phyloP scores from a whole-genome alignment of 352 stramenopile genomes.

The Pythium pyrilobum region DNA sequence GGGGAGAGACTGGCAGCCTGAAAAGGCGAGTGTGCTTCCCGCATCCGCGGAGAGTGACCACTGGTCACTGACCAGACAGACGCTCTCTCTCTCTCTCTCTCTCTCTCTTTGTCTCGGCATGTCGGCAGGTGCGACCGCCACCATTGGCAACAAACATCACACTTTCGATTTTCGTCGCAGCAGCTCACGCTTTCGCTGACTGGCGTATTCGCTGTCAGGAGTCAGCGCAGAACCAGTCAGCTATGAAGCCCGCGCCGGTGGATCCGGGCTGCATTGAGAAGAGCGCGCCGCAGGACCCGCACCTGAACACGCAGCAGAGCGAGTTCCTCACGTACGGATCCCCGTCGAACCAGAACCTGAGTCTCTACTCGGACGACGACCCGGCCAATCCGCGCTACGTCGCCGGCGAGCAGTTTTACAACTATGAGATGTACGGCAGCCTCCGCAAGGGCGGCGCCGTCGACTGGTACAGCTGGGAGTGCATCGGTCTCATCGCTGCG shows the following conservation, averaged over 20 bases:
- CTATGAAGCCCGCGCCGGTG: constrained; percentile 4
- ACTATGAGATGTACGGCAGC: constrained; percentile 64
- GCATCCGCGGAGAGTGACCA: too few relatives aligned
- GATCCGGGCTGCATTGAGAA: background rate
- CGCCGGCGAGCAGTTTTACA: constrained; percentile 66
- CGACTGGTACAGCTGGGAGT: constrained; percentile 52
- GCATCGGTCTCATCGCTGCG: constrained; percentile 48
- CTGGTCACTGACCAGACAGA: too few relatives aligned
- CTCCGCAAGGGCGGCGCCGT: constrained; percentile 57
- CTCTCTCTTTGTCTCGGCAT: too few relatives aligned
- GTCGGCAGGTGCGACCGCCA: too few relatives aligned
- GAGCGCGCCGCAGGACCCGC: constrained; percentile 1
- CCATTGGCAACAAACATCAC: too few relatives aligned
- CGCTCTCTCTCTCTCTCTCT: too few relatives aligned
- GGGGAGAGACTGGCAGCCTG: too few relatives aligned
- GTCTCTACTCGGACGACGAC: constrained; percentile 19
- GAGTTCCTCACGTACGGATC: constrained; percentile 21
- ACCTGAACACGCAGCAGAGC: constrained; percentile 8
- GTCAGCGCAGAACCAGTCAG: too few relatives aligned
- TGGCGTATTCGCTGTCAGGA: background rate
- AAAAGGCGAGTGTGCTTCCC: too few relatives aligned
- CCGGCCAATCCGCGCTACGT: constrained; percentile 38
- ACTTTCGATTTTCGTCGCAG: too few relatives aligned
- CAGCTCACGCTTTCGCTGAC: background rate
- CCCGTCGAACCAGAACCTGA: constrained; percentile 12